Base-by-base conservation (phyloP, 208 protist species). In the Crithidia expoeki region DNA sequence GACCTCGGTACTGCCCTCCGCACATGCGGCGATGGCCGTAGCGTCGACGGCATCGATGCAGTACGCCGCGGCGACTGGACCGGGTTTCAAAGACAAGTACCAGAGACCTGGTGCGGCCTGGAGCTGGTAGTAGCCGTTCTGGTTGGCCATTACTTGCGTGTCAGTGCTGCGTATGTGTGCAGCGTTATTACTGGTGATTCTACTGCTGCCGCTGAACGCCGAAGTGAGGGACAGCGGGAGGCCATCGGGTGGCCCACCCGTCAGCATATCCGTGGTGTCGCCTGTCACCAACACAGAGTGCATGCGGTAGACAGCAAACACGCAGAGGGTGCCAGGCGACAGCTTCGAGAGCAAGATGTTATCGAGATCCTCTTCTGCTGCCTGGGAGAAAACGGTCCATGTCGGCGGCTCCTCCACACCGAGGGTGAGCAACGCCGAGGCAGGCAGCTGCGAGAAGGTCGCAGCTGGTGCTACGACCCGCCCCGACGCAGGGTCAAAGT, bases 91-190 rank as follows among this genome's bases (percentile, higher is more conserved):
- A 4, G 65, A 73, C 9, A 99, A 68, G 51, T 76, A 68, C 86
- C 88, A 98, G 30, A 96, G 50, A 42, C 96, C 97, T 11, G 97
- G 97, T 17, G 75, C 67, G 1, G 90, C 89, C 63, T 98, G 92
- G 9, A 99, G 86, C 86, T 99, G 98, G 74, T 98, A 99, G 78
- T 99, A 99, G 42, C 98, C 98, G 32, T 93, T 46, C 34, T 62
- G 68, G 69, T 98, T 98, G 19, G 83, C 74, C 98, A 99, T 99
- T 16, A 99, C 98, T 21, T 98, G 80, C 28, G 98, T 99, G 76
- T 99, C 97, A 10, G 79, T 83, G 80, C 62, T 62, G 32, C 55
- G 58, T 9, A 36, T 36, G 49, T 46, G n/a, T 23, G 25, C 11
- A 7, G n/a, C 60, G n/a, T 5, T 33, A 51, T 3, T 52, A 46